Conservation (phyloP, 2,329 filamentous ascomycete species). For the Parasarocladium wereldwijsianum region DNA sequence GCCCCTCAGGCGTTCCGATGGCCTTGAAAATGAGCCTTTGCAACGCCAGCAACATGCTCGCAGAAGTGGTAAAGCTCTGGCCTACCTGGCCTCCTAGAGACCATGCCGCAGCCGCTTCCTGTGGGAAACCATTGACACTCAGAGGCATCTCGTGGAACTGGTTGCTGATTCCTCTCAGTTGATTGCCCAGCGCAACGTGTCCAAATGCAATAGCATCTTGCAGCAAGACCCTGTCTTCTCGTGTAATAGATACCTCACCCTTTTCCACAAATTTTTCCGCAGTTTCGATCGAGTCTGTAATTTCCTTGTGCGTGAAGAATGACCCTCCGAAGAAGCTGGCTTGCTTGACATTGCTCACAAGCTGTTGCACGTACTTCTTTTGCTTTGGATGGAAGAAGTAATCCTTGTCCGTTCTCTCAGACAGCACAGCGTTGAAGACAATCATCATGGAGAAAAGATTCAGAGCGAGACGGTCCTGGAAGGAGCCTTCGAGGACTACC, state of each 20-base stretch:
- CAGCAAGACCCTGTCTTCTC: conserved; percentile 46
- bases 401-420: conserved; percentile 67
- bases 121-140: conserved; percentile 53
- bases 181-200: conserved; percentile 40
- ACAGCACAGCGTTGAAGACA: conserved; percentile 76
- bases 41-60: conserved; percentile 33
- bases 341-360: conserved; percentile 69
- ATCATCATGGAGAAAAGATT: conserved; percentile 79
- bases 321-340: conserved; percentile 76
- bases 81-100: conserved; percentile 45
- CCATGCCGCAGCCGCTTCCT: conserved; percentile 46
- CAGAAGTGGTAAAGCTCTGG: conserved; percentile 27
- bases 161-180: conserved; percentile 52
- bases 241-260: conserved; percentile 40
- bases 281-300: conserved; percentile 48
- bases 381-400: conserved; percentile 80
- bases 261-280: conserved; percentile 54
- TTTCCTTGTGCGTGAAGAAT: conserved; percentile 51
- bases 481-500: conserved; percentile 64
- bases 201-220: conserved; percentile 51
- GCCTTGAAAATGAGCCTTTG: conserved; percentile 37
- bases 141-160: conserved; percentile 65
- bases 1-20: conserved; percentile 24
- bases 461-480: conserved; percentile 68
- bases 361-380: conserved; percentile 45